Evolutionary conservation across 495 filamentous ascomycete species (phyloP), one percentile per base, ranked within the genome.

Genomic region (Terfezia claveryi): DNA sequence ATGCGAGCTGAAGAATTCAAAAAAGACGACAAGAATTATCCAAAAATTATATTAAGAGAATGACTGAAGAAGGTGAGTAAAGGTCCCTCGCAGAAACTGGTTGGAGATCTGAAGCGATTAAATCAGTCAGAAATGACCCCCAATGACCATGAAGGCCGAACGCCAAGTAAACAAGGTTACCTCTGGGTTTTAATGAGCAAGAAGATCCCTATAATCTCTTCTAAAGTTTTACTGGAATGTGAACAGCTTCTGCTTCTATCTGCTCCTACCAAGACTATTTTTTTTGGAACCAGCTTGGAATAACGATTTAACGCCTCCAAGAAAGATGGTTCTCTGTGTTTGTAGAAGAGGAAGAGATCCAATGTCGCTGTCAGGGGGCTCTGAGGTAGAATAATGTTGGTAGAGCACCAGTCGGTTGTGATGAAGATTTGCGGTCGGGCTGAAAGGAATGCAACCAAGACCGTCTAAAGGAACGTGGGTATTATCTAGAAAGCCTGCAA

Each of bases 41-140:
- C 55, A 51, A 55, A 59, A 60, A 59, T 54, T 62, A 55, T 58
- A 62, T 54, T 44, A 38, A 38, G 57, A 59, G 61, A 65, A 57
- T 64, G 52, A 55, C 55, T 65, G 56, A 55, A 57, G 64, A 66
- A 32, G 23, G 23, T 23, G 50, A 51, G 50, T 23, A 32, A 32
- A 20, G 6, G 50, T 51, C 50, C 37, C 56, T 58, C 53, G 57
- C 64, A 56, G 60, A 65, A 58, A 64, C 58, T 37, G 37, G 50
- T 32, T 5, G 27, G 27, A 32, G 27, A 32, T 32, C 27, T 32
- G 27, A 32, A 32, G 7, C 27, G 27, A 32, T 32, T 32, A 7
- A 32, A 32, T 32, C 27, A 32, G 27, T 32, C 27, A 32, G 27
- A 32, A 32, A 32, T 32, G 20, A 20, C 20, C 20, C 20, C 20